Percentiles rank a stretch among this genome's conserved stretches.
Conservation (phyloP, 371 early-diverging fungal genomes). For the Rhizomucor pusillus region DNA sequence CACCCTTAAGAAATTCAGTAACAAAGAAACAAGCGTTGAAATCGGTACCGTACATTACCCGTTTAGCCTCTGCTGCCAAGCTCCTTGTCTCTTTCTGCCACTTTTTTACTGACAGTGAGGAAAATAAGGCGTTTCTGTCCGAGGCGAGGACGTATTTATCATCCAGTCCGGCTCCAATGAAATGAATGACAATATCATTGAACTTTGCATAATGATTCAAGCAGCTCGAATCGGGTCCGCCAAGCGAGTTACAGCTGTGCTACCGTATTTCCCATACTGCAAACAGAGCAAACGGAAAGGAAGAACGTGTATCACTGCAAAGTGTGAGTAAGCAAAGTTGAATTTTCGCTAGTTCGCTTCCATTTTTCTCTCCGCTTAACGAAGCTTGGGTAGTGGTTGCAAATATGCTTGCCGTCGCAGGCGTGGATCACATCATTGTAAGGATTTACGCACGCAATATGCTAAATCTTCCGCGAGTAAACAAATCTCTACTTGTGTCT, state of each 20-base stretch:
- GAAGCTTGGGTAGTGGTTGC: conserved; percentile 89
- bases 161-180: conserved; percentile 89
- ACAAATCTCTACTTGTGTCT: neutral
- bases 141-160: conserved; percentile 95
- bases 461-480: neutral
- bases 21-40: conserved; percentile 28
- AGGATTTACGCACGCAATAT: conserved; percentile 5
- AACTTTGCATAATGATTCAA: conserved; percentile 94
- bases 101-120: too few species aligned
- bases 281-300: conserved; percentile 97
- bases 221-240: conserved; percentile 91
- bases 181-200: conserved; percentile 96
- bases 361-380: too few species aligned
- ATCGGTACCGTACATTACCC: conserved; percentile 12
- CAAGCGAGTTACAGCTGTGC: conserved; percentile 83
- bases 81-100: neutral
- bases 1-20: conserved; percentile 26
- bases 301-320: conserved; percentile 94
- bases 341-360: conserved; percentile 4
- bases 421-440: conserved; percentile 94
- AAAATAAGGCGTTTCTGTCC: conserved; percentile 91
- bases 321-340: conserved; percentile 50
- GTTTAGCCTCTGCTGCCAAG: neutral
- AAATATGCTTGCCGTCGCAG: conserved; percentile 92
- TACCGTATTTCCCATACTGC: conserved; percentile 97